Percentiles rank a stretch among this genome's conserved stretches.
These are phyloP conservation scores for Zygotorulaspora danielsina DNA, from an alignment of 805 yeast genomes.

Conservation along the genomic window DNA sequence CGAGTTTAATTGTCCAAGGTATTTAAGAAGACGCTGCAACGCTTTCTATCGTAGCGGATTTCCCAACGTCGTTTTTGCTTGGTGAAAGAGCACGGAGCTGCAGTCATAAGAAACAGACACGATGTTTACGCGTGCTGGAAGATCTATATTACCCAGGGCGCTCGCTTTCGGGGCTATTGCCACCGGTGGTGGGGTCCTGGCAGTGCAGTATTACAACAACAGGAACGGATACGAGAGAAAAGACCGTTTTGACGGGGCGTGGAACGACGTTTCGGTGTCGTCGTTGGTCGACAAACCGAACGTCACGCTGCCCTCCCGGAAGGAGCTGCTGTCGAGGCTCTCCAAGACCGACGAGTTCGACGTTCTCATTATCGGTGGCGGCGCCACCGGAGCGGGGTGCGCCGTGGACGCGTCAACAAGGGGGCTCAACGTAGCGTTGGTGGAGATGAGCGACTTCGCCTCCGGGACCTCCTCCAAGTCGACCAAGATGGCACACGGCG, in stretches of 20 bases:
- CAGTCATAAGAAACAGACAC: too few species aligned
- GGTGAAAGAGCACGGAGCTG: too few species aligned
- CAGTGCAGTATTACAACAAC: slow-evolving; percentile 9
- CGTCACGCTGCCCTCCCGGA: slow-evolving; percentile 45
- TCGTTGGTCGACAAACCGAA: slow-evolving; percentile 18
- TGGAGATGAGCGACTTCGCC: slow-evolving; percentile 87
- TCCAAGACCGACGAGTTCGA: slow-evolving; percentile 55
- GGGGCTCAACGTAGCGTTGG: slow-evolving; percentile 81
- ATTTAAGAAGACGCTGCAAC: too few species aligned
- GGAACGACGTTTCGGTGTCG: slow-evolving; percentile 13
- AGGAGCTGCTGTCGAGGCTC: slow-evolving; percentile 47
- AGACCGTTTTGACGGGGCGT: slow-evolving; percentile 1
- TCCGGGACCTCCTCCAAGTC: slow-evolving; percentile 91
- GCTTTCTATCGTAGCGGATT: too few species aligned
- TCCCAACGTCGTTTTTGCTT: too few species aligned
- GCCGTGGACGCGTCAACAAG: slow-evolving; percentile 89
- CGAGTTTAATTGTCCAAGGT: too few species aligned
- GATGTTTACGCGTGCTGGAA: slow-evolving; percentile 17
- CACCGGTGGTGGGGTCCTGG: slow-evolving; percentile 13
- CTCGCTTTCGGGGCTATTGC: slow-evolving; percentile 10
- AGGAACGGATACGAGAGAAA: neutral
- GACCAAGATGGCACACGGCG: slow-evolving; percentile 96
- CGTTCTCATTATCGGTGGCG: slow-evolving; percentile 88
- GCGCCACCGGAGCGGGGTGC: slow-evolving; percentile 92
- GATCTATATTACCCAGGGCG: slow-evolving; percentile 8